Evolutionary conservation across 495 filamentous ascomycete genomes (phyloP), one percentile per base, ranked within the genome.

Genomic region (Amphirosellinia nigrospora): DNA sequence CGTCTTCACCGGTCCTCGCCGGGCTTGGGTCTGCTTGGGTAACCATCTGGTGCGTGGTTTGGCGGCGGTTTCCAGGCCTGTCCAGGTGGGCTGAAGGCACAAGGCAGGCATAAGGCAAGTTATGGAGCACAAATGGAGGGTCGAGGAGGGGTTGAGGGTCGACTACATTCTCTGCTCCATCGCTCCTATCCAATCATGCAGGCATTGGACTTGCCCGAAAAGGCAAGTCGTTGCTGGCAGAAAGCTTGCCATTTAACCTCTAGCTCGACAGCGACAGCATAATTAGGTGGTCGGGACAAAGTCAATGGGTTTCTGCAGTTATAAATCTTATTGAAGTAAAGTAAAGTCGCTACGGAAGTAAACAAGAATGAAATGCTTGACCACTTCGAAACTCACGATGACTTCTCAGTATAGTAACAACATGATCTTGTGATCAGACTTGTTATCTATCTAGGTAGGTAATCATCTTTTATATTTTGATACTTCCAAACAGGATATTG

Each of bases 141-240:
- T n/a, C n/a, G 28, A 32, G 3, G 23, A 46, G 59, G 59, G 38
- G 32, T 23, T 2, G 30, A 64, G 21, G 23, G 38, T 28, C 23
- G 15, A n/a, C 10, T 21, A 4, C 38, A 45, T 45, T 15, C 39
- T 30, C 9, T 36, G 19, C 43, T 28, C 41, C 60, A 43, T 43
- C 41, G 34, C 41, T 64, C 41, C 61, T 15, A 43, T 50, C 63
- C 63, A 65, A 65, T 65, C 63, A 38, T 26, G 34, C 21, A 23
- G 1, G 15, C 46, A 65, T 13, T 16, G 15, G 30, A 65, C 46
- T 41, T 48, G 63, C 63, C 63, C 19, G 21, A 65, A 52, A 16
- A 65, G 63, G 63, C 45, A 65, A 65, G 45, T 65, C 63, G 32
- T 30, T 65, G 41, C 13, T 0, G 38, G 38, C 5, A n/a, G 10